Evolutionary conservation across 306 rosid species (phyloP), one percentile per base, ranked within the genome.

Genomic region (Cucurbita maxima): DNA sequence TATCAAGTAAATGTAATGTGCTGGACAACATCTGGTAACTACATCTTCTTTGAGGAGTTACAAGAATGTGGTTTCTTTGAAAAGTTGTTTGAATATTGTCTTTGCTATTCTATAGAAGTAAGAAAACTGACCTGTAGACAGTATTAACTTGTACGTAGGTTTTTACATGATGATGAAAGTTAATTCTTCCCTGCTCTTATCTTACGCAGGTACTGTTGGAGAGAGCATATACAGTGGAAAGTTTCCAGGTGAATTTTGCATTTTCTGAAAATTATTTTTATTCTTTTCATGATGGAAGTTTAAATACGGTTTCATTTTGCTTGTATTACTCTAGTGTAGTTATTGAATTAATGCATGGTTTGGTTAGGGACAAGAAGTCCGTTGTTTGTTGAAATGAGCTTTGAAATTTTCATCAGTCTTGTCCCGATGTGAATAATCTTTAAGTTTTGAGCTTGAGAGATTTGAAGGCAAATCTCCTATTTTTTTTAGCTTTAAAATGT

Each of bases 151-250:
- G 66, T 60, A 14, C 11, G 1, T 43, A 58, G 37, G 2, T 43
- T 19, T 66, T 20, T 66, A 36, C 53, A 43, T 6, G 72, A 66
- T 64, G 71, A n/a, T 43, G 51, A 20, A 18, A 73, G 25, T 41
- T 53, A 75, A 71, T 72, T 66, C 58, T 50, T 9, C 10, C 47
- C 50, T 76, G 43, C 48, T 74, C 77, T 69, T 69, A 75, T 77
- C 78, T 61, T 75, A 10, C 62, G 37, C 86, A 94, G 98, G 99
- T 72, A 86, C 97, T 58, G 88, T 87, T 76, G 99, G 99, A 70
- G 99, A 94, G 85, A 91, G 99, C 85, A 91, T 94, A 76, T 94
- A 94, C 25, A 96, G 93, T 12, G 84, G 74, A 1, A 82, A 88
- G 76, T 91, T 94, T 79, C 99, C 97, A 79, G 99, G 99, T 94